Percentiles rank a stretch among this genome's conserved stretches.
phyloP scores from a whole-genome alignment of 2,329 filamentous ascomycete genomes.

The Zymoseptoria tritici region DNA sequence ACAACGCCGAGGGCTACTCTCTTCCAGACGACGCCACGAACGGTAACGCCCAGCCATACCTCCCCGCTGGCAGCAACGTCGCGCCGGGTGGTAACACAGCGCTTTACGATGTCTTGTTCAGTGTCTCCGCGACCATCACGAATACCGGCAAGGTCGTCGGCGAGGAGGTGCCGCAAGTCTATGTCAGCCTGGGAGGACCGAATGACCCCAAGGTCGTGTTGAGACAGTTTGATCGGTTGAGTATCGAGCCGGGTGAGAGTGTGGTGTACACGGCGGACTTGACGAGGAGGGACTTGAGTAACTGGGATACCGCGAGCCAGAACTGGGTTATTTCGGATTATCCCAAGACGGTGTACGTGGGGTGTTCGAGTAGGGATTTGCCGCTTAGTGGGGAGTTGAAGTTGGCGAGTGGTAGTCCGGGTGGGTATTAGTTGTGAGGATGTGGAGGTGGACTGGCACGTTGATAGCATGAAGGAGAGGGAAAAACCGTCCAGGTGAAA shows the following conservation, averaged over 20 bases:
- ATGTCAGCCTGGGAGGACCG: constrained; percentile 72
- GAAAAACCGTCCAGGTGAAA: too few relatives aligned
- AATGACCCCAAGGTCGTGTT: constrained; percentile 61
- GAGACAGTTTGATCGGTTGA: constrained; percentile 72
- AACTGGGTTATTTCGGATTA: constrained; percentile 63
- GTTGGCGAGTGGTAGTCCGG: not conserved
- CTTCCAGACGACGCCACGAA: constrained; percentile 51
- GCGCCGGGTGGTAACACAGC: constrained; percentile 52
- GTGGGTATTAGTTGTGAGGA: not conserved
- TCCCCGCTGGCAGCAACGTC: constrained; percentile 53
- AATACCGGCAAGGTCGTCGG: constrained; percentile 62
- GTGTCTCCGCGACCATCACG: constrained; percentile 58
- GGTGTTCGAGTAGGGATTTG: constrained; percentile 51
- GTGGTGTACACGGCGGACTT: constrained; percentile 60
- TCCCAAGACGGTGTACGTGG: constrained; percentile 54
- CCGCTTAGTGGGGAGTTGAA: constrained; percentile 34
- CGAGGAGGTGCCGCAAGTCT: constrained; percentile 66
- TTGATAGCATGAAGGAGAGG: too few relatives aligned
- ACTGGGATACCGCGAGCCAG: constrained; percentile 74
- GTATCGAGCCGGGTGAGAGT: constrained; percentile 61
- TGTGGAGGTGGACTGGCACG: too few relatives aligned
- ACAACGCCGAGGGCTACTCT: constrained; percentile 54
- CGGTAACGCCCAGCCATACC: constrained; percentile 49
- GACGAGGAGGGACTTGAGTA: constrained; percentile 73
- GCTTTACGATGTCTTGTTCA: constrained; percentile 64